These are phyloP conservation scores for Globisporangium heterothallicum DNA, from an alignment of 352 stramenopile species.

Conservation along the genomic window DNA sequence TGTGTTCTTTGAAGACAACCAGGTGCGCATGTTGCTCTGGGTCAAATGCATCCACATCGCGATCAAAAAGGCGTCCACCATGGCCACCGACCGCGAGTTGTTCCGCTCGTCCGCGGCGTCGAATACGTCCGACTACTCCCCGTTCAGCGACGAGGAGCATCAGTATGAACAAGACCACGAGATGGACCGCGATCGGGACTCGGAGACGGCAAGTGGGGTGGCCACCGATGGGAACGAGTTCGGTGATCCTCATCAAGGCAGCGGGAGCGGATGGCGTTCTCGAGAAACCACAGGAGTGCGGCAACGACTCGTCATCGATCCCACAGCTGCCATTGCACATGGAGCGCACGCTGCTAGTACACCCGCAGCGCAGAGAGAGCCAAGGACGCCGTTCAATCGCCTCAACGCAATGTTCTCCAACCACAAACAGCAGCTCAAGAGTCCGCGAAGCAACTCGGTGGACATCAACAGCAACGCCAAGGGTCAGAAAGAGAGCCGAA, in stretches of 20 bases:
- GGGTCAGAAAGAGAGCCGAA: slow-evolving; percentile 5
- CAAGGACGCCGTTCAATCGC: slow-evolving; percentile 20
- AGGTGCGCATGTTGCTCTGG: slow-evolving; percentile 62
- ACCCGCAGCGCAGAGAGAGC: slow-evolving; percentile 3
- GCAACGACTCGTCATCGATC: slow-evolving; percentile 28
- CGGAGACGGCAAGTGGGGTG: slow-evolving; percentile 1
- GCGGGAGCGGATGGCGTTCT: background rate
- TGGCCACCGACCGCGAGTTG: slow-evolving; percentile 25
- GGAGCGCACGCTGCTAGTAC: too few relatives aligned
- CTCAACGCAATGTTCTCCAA: slow-evolving; percentile 30
- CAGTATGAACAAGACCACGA: slow-evolving; percentile 1
- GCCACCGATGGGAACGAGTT: background rate
- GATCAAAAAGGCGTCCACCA: slow-evolving; percentile 44
- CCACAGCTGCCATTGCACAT: background rate
- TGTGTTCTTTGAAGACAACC: slow-evolving; percentile 69
- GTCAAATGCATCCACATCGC: slow-evolving; percentile 72
- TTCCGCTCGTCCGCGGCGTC: slow-evolving; percentile 26
- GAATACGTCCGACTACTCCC: slow-evolving; percentile 4
- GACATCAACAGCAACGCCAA: background rate
- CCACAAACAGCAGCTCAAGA: slow-evolving; percentile 29
- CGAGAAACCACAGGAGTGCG: slow-evolving; percentile 12
- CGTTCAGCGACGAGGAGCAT: slow-evolving; percentile 7
- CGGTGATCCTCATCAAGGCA: background rate
- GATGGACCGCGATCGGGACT: slow-evolving; percentile 19
- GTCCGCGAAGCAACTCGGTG: slow-evolving; percentile 15